A percentile compares a stretch with the other conserved stretches of the same genome.
phyloP scores from a whole-genome alignment of 2,329 filamentous ascomycete species.

The Grosmannia penicillata region DNA sequence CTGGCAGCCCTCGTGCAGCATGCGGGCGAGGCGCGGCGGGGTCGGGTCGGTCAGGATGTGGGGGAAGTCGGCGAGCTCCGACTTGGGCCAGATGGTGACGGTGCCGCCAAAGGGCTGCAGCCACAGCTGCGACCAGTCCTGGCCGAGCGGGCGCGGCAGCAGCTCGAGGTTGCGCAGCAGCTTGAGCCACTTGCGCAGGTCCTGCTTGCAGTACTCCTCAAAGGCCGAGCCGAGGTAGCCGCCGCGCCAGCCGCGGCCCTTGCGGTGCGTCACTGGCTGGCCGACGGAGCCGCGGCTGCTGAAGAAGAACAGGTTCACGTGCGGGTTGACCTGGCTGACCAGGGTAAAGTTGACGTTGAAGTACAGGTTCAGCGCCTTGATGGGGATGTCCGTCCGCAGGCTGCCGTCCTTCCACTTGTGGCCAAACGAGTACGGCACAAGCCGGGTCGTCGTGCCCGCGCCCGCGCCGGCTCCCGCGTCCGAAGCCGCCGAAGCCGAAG shows the following conservation, averaged over 20 bases:
- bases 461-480: too few species aligned
- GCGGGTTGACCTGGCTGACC: conserved; percentile 78
- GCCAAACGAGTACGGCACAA: conserved; percentile 87
- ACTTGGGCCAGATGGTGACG: conserved; percentile 91
- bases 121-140: conserved; percentile 96
- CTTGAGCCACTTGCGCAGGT: conserved; percentile 94
- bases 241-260: conserved; percentile 87
- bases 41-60: conserved; percentile 78
- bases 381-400: conserved; percentile 83
- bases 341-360: conserved; percentile 99
- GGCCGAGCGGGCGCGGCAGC: conserved; percentile 74
- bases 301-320: conserved; percentile 99
- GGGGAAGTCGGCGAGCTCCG: conserved; percentile 62
- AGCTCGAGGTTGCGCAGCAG: conserved; percentile 87
- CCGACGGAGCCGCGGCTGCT: conserved; percentile 84
- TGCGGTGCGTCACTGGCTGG: conserved; percentile 83
- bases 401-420: conserved; percentile 99
- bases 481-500: too few species aligned
- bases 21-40: conserved; percentile 58
- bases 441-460: conserved; percentile 38
- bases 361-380: conserved; percentile 85
- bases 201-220: conserved; percentile 91
- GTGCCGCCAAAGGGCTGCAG: conserved; percentile 89
- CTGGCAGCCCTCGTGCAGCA: conserved; percentile 84
- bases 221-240: conserved; percentile 85